Evolutionary conservation across 139 green algal species (phyloP).

Genomic region (Desmodesmus armatus): DNA sequence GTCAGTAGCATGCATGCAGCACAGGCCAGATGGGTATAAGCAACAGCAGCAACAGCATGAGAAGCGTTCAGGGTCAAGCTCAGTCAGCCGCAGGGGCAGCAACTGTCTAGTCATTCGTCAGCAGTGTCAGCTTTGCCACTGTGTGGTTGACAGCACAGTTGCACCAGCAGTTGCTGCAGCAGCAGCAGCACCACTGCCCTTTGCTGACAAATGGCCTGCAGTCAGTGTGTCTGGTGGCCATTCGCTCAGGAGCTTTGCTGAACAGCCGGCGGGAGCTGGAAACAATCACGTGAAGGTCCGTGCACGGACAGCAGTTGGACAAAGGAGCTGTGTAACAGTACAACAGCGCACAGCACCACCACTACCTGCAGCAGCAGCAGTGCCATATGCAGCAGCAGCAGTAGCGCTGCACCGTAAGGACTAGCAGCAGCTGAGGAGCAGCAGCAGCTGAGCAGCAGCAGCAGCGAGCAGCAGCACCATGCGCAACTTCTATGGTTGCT

Average conservation of each 20-base stretch:
- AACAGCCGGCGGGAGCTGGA: background rate
- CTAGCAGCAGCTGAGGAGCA: too few relatives aligned
- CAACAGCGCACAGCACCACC: too few relatives aligned
- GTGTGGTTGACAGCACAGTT: background rate
- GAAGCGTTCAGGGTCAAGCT: too few relatives aligned
- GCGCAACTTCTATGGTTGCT: slow-evolving; percentile 72
- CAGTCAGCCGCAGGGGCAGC: too few relatives aligned
- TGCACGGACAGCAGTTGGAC: too few relatives aligned
- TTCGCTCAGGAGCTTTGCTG: background rate
- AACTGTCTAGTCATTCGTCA: too few relatives aligned
- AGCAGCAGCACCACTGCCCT: background rate
- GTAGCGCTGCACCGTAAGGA: too few relatives aligned
- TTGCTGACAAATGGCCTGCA: background rate
- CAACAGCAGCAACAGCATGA: too few relatives aligned
- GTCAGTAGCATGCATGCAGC: too few relatives aligned
- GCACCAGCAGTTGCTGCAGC: background rate
- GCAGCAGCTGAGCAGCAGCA: background rate
- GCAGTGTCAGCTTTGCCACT: background rate
- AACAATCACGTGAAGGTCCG: background rate
- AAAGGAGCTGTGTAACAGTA: too few relatives aligned
- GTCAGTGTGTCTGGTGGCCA: background rate
- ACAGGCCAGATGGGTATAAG: too few relatives aligned
- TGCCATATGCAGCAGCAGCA: background rate
- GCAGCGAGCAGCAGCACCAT: background rate
- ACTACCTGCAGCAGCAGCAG: background rate